These are phyloP conservation scores for Yamadazyma kitorensis DNA, from an alignment of 805 yeast genomes.

Conservation along the genomic window DNA sequence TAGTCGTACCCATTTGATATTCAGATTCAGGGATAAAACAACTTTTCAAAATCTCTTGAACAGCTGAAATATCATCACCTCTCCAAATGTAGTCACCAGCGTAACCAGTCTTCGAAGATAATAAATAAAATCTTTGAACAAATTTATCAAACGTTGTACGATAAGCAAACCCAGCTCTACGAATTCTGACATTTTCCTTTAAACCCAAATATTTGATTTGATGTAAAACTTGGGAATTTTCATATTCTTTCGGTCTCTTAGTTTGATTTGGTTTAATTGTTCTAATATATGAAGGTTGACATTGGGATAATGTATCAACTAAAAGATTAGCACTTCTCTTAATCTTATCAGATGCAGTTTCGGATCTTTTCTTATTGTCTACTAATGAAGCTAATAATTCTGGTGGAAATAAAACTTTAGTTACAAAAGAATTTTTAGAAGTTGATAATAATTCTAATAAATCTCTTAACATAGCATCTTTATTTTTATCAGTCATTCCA, in stretches of 20 bases:
- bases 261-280: constrained; percentile 97
- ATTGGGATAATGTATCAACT: constrained; percentile 82
- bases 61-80: constrained; percentile 54
- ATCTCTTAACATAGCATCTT: constrained; percentile 89
- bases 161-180: constrained; percentile 98
- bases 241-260: constrained; percentile 86
- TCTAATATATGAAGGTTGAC: constrained; percentile 95
- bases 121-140: constrained; percentile 86
- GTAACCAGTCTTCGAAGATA: constrained; percentile 87
- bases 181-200: constrained; percentile 93
- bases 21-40: constrained; percentile 74
- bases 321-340: constrained; percentile 86
- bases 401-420: constrained; percentile 45
- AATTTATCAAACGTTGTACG: constrained; percentile 96
- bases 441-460: constrained; percentile 74
- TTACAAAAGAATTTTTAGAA: constrained; percentile 68
- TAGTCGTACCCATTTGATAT: constrained; percentile 87
- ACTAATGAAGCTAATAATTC: constrained; percentile 29
- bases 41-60: constrained; percentile 46
- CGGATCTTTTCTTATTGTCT: constrained; percentile 77
- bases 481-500: constrained; percentile 94
- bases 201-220: constrained; percentile 94
- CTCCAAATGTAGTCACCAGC: constrained; percentile 71
- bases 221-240: constrained; percentile 84
- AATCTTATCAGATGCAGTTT: constrained; percentile 95